Evolutionary conservation across 2,329 filamentous ascomycete genomes (phyloP), one percentile per base, ranked within the genome.

Genomic region (Calonectria montana): DNA sequence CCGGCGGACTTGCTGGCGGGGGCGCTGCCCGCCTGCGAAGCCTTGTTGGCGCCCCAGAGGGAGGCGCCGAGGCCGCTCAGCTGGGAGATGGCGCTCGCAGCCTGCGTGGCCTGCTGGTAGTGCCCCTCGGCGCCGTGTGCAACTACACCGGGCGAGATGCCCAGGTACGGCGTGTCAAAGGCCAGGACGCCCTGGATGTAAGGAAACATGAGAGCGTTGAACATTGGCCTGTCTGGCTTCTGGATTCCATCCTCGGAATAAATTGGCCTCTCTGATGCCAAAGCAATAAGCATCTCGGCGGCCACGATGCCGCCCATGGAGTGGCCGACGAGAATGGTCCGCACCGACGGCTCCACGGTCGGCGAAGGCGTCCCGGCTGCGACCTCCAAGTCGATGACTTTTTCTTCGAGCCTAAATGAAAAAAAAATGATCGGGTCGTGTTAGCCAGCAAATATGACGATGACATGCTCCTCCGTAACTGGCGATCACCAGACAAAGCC

Each of bases 251-350:
- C 84, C 70, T 85, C 82, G 41, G 86, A 86, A 75, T 87, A 86
- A 75, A 91, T 88, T 70, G 88, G 88, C 73, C 84, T 83, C 67
- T 91, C 89, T 9, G 87, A 88, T 1, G 88, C 85, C 64, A 98
- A 89, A 47, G 92, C 89, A 77, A 98, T 90, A 74, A 96, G 88
- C 16, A 95, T 93, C 81, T 98, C 97, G 39, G 95, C 96, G 13
- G 95, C 96, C 57, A 98, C 95, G 78, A 98, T 98, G 77, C 97
- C 97, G 77, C 94, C 94, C 94, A 94, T 98, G 10, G 93, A 96
- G 82, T 98, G 96, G 27, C 96, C 96, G 69, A 97, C 86, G 18
- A 98, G 89, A 57, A 98, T 89, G 31, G 94, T 93, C 79, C 92
- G 92, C 23, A 98, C 94, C 0, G 93, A 95, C 6, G 95, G 95